Evolutionary conservation across 169 alveolate species (phyloP).

Genomic region (Eimeria acervulina): DNA sequence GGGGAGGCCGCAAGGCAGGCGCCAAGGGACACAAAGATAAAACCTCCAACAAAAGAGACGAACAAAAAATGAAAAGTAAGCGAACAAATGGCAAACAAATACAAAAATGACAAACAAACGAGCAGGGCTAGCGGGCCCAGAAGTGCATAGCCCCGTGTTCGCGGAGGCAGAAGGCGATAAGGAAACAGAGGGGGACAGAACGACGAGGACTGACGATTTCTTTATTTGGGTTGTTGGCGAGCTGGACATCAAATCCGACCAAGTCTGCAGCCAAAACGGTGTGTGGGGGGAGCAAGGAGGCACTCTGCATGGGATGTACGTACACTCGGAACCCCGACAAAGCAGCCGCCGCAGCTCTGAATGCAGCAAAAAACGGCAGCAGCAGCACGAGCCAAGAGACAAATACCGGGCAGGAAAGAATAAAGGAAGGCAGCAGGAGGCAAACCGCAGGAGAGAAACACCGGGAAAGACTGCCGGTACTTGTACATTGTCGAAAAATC

Average conservation of each 20-base stretch:
- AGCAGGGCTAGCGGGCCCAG: background rate
- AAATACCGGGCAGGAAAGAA: background rate
- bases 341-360: constrained; percentile 35
- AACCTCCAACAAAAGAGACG: background rate
- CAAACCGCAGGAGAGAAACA: background rate
- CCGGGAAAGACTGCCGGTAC: background rate
- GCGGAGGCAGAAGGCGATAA: background rate
- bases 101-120: background rate
- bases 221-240: background rate
- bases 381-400: background rate
- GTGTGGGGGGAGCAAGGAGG: background rate
- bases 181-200: background rate
- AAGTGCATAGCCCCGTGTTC: background rate
- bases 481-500: background rate
- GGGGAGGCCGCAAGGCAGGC: no score
- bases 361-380: background rate
- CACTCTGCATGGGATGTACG: constrained; percentile 40
- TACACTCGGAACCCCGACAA: background rate
- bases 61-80: background rate
- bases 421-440: background rate
- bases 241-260: background rate
- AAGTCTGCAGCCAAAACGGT: constrained; percentile 30
- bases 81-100: background rate
- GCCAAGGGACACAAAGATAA: background rate
- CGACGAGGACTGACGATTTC: background rate